phyloP scores from a whole-genome alignment of 2,329 filamentous ascomycete species.

The Chrysoporthe puriensis region DNA sequence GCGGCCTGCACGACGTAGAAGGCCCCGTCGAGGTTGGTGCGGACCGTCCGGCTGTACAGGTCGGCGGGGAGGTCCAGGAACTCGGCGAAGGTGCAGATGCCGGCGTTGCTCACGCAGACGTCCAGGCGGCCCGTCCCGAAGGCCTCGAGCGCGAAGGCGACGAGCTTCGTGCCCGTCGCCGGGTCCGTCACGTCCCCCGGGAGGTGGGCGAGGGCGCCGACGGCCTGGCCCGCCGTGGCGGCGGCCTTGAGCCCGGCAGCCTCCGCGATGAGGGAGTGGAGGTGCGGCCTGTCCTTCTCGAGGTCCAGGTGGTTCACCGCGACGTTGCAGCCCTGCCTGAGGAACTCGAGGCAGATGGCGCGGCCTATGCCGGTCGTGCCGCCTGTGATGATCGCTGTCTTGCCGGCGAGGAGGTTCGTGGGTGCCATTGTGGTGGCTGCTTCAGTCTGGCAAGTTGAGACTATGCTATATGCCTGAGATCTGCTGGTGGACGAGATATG shows the following conservation, averaged over 20 bases:
- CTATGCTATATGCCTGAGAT: neutral
- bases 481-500: neutral
- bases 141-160: slow-evolving; percentile 64
- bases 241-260: slow-evolving; percentile 49
- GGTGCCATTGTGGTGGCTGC: slow-evolving; percentile 43
- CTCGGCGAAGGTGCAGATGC: slow-evolving; percentile 85
- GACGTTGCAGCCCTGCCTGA: slow-evolving; percentile 77
- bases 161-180: slow-evolving; percentile 69
- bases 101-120: slow-evolving; percentile 86
- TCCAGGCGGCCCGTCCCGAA: slow-evolving; percentile 64
- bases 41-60: slow-evolving; percentile 72
- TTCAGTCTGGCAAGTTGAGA: too few species aligned
- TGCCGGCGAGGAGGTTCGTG: slow-evolving; percentile 66
- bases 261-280: slow-evolving; percentile 56
- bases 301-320: slow-evolving; percentile 79
- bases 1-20: slow-evolving; percentile 88
- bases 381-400: slow-evolving; percentile 85
- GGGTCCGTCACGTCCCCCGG: slow-evolving; percentile 78
- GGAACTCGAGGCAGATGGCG: slow-evolving; percentile 79
- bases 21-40: slow-evolving; percentile 84
- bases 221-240: slow-evolving; percentile 44
- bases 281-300: slow-evolving; percentile 52
- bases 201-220: slow-evolving; percentile 66
- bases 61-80: slow-evolving; percentile 75
- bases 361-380: slow-evolving; percentile 85